phyloP scores from a whole-genome alignment of 306 rosid species.

The Quercus mongolica region DNA sequence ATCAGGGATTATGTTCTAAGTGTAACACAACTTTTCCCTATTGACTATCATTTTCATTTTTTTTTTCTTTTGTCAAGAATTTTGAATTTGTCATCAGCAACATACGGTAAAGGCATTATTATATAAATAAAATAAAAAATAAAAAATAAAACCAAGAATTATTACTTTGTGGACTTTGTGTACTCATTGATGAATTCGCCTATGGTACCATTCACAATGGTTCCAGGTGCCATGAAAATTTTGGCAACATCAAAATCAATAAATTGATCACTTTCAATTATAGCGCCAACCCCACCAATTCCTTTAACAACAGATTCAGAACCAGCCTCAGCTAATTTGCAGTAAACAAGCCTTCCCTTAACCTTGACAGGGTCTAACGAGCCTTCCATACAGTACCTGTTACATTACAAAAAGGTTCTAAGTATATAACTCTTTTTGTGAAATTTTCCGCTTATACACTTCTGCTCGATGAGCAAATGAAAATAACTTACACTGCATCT shows the following conservation, averaged over 20 bases:
- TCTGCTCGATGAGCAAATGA: neutral
- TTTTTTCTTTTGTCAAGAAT: no score
- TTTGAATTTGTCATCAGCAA: no score
- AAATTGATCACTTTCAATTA: conserved; percentile 44
- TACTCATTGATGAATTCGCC: conserved; percentile 43
- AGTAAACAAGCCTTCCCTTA: conserved; percentile 63
- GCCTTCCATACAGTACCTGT: conserved; percentile 33
- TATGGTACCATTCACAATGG: conserved; percentile 46
- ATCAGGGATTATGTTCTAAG: no score
- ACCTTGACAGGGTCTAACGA: conserved; percentile 63
- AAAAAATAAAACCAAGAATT: no score
- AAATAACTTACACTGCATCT: conserved; percentile 41
- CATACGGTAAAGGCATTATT: no score
- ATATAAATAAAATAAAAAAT: no score
- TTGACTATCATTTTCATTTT: no score
- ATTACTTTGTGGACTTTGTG: conserved; percentile 62
- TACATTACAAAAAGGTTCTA: neutral
- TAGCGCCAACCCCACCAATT: conserved; percentile 65
- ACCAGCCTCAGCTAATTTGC: conserved; percentile 40
- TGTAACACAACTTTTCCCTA: no score
- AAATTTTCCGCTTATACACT: neutral
- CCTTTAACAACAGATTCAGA: conserved; percentile 57
- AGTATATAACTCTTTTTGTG: neutral
- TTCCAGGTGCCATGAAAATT: conserved; percentile 74
- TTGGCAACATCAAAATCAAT: conserved; percentile 40